phyloP scores from a whole-genome alignment of 306 rosid species.

The Pyrus betulifolia region DNA sequence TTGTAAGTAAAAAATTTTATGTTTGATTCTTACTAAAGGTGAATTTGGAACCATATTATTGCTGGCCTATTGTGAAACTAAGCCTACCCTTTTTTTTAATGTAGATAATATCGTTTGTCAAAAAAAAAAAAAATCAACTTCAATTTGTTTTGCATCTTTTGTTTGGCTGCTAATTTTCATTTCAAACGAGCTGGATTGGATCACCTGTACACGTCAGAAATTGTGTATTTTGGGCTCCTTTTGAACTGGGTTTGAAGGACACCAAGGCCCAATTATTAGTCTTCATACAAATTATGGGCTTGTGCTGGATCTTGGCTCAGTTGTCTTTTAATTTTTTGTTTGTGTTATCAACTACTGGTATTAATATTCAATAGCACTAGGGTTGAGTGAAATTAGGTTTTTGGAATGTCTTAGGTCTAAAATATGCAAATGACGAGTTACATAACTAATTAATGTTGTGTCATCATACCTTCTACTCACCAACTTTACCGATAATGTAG shows the following conservation, averaged over 20 bases:
- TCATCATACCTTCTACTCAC: no score
- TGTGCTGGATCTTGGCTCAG: neutral
- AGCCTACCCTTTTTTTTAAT: accelerated
- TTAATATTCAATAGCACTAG: no score
- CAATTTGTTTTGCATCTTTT: neutral
- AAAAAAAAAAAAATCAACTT: no score
- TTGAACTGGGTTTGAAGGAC: neutral
- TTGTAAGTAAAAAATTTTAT: accelerated
- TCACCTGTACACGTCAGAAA: neutral
- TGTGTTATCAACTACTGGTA: no score
- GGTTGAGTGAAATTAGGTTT: no score
- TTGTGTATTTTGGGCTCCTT: neutral
- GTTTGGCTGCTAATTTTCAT: neutral
- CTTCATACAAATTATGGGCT: neutral
- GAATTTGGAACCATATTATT: no score
- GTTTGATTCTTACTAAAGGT: accelerated
- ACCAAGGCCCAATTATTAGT: neutral
- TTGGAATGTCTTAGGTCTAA: no score
- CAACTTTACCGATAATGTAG: no score
- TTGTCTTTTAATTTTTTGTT: no score
- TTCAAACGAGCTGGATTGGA: neutral
- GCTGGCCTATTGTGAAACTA: accelerated
- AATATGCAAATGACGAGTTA: no score
- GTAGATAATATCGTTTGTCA: no score
- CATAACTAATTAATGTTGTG: no score